Evolutionary conservation across 805 yeast genomes (phyloP), one percentile per base, ranked within the genome.

Genomic region (Danielia oregonensis): DNA sequence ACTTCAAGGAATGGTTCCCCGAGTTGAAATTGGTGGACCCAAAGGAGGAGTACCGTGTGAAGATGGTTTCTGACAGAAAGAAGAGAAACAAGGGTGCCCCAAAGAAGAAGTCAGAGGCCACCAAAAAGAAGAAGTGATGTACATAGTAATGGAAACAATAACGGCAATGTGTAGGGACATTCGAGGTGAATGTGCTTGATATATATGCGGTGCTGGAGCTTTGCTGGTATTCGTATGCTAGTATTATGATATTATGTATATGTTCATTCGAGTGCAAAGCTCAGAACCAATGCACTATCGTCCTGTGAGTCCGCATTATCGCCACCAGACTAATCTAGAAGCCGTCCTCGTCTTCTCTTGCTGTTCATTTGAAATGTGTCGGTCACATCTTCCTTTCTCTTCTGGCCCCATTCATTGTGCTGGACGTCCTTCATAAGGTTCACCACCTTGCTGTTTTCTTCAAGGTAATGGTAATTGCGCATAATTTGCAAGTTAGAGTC

Each of bases 61-160:
- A 67, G 39, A 78, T 78, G 76, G 79, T 78, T 15, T 77, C 52
- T 22, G 68, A 63, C 37, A 72, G 86, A 61, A 84, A 79, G 70
- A 80, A 83, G 74, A 83, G 93, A 76, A 89, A 86, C 61, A 85
- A 85, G 62, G 89, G 91, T 59, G 87, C 93, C 9, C 94, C 93
- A 49, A 76, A 80, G 69, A 85, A 85, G 70, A 76, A 73, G 63
- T 42, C 50, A 19, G n/a, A n/a, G n/a, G n/a, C n/a, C n/a, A n/a
- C n/a, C n/a, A n/a, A n/a, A n/a, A n/a, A n/a, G n/a, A n/a, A n/a
- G n/a, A n/a, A n/a, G n/a, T n/a, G n/a, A n/a, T n/a, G n/a, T n/a
- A n/a, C n/a, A n/a, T n/a, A n/a, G n/a, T n/a, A n/a, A n/a, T n/a
- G n/a, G n/a, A n/a, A n/a, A n/a, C n/a, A n/a, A n/a, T n/a, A n/a